Evolutionary conservation across 805 yeast genomes (phyloP).

Genomic region (Yarrowia hollandica): DNA sequence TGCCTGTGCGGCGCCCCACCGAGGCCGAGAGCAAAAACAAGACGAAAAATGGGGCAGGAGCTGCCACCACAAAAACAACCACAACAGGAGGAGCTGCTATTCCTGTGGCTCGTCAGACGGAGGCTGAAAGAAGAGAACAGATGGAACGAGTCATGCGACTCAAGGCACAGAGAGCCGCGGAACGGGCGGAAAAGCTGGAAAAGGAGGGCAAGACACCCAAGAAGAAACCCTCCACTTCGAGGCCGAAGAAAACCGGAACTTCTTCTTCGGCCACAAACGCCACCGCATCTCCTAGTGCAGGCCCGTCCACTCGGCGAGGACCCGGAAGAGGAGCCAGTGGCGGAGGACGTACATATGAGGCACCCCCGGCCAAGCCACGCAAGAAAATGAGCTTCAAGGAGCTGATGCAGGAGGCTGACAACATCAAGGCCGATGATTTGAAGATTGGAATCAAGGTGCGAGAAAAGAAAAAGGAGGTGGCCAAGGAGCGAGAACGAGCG

Average conservation of each 20-base stretch:
- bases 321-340: conserved; percentile 8
- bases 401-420: conserved; percentile 66
- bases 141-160: conserved; percentile 36
- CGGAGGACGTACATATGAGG: neutral
- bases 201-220: conserved; percentile 40
- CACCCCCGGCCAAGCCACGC: conserved; percentile 30
- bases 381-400: conserved; percentile 60
- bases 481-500: conserved; percentile 21
- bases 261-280: neutral
- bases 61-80: no score
- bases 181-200: conserved; percentile 30
- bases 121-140: conserved; percentile 34
- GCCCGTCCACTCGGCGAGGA: neutral
- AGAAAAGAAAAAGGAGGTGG: conserved; percentile 23
- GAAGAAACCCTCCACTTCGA: conserved; percentile 40
- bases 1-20: conserved; percentile 6
- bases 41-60: no score
- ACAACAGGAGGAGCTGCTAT: no score
- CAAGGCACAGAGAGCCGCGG: conserved; percentile 37
- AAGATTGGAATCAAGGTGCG: conserved; percentile 46
- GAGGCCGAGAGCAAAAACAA: neutral
- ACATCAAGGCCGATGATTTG: conserved; percentile 53
- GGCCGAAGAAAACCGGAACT: neutral
- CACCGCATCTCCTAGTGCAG: no score
- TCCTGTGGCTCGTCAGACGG: conserved; percentile 26